phyloP scores from a whole-genome alignment of 106 monocot genomes.

The Alisma plantagoaquatica region DNA sequence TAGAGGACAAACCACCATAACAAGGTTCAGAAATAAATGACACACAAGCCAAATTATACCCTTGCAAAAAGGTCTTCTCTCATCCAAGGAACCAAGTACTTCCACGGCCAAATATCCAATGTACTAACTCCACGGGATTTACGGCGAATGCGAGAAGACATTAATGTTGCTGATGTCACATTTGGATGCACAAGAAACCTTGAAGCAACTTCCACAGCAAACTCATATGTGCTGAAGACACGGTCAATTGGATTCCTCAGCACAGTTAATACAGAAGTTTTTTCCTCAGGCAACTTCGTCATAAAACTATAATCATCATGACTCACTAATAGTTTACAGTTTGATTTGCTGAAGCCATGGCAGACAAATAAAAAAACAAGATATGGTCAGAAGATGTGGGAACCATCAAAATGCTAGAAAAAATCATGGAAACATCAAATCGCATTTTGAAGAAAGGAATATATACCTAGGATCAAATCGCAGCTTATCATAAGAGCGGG shows the following conservation, averaged over 20 bases:
- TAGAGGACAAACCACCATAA: too few relatives aligned
- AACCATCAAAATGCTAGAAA: too few relatives aligned
- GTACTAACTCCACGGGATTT: constrained; percentile 70
- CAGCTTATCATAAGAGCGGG: constrained; percentile 91
- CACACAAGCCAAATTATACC: too few relatives aligned
- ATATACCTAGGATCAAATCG: constrained; percentile 89
- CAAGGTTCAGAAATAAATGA: too few relatives aligned
- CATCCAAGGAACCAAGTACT: constrained; percentile 97
- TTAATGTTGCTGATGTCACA: constrained; percentile 77
- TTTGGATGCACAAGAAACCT: constrained; percentile 95
- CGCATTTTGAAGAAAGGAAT: not conserved
- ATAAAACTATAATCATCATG: constrained; percentile 97
- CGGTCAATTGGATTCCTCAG: constrained; percentile 90
- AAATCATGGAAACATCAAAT: too few relatives aligned
- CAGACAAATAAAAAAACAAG: too few relatives aligned
- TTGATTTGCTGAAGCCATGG: constrained; percentile 75
- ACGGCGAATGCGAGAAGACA: constrained; percentile 42
- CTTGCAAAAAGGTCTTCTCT: constrained; percentile 80
- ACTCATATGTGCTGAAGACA: constrained; percentile 94
- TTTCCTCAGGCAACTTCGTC: constrained; percentile 61
- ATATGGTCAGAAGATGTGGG: too few relatives aligned
- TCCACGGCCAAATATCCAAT: constrained; percentile 99
- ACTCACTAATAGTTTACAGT: constrained; percentile 75
- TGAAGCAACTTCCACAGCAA: constrained; percentile 88
- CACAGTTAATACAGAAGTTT: constrained; percentile 83